Evolutionary conservation across 1,284 basidiomycete genomes (phyloP).

Genomic region (Tylopilus sp.): DNA sequence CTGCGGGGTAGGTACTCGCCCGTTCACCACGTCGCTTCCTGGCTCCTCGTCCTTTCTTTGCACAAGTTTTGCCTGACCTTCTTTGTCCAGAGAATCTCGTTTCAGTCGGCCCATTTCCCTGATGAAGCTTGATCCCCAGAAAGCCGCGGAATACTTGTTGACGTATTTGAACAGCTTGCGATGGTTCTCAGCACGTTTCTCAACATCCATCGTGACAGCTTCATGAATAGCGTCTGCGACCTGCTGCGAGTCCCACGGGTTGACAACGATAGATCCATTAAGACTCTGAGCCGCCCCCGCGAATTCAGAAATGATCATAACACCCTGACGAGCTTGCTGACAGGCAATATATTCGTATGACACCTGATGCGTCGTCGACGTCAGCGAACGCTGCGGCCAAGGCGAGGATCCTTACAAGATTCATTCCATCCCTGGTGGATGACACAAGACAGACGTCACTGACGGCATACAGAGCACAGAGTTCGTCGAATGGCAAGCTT

Average conservation of each 20-base stretch:
- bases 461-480: conserved; percentile 94
- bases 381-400: conserved; percentile 11
- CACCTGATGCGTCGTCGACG: conserved; percentile 53
- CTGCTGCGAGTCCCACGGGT: conserved; percentile 94
- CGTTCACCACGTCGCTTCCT: conserved; percentile 31
- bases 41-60: conserved; percentile 25
- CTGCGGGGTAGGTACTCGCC: conserved; percentile 31
- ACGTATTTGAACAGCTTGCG: conserved; percentile 95
- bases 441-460: conserved; percentile 96
- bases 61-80: conserved; percentile 30
- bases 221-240: conserved; percentile 95
- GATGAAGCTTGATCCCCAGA: conserved; percentile 91
- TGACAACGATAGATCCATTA: conserved; percentile 92
- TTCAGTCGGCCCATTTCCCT: conserved; percentile 71
- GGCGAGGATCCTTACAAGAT: conserved; percentile 59
- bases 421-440: conserved; percentile 97
- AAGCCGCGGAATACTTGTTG: conserved; percentile 88
- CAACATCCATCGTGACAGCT: conserved; percentile 85
- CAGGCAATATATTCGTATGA: conserved; percentile 99
- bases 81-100: conserved; percentile 40
- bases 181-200: conserved; percentile 85
- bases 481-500: conserved; percentile 88
- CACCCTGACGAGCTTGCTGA: conserved; percentile 88
- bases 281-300: conserved; percentile 96
- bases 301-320: conserved; percentile 98